Percentiles rank a stretch among this genome's conserved stretches.
Conservation (phyloP, 805 yeast genomes). For the Ogataea chonburiensis region DNA sequence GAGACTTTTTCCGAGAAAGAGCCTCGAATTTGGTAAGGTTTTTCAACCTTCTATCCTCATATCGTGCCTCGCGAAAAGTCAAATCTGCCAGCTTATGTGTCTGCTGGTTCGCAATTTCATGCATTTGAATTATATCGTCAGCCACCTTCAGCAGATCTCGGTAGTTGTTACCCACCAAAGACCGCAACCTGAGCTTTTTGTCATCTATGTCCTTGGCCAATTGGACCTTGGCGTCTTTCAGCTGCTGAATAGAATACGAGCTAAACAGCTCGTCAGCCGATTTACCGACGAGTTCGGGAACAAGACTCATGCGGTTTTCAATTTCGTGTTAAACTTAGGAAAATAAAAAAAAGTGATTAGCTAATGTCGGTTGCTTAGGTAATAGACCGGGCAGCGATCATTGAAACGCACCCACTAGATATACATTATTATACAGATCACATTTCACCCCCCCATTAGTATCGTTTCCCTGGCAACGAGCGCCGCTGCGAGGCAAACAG, state of each 20-base stretch:
- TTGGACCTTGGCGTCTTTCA: constrained; percentile 24
- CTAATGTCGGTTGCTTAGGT: too few relatives aligned
- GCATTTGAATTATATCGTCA: constrained; percentile 37
- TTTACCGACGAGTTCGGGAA: constrained; percentile 13
- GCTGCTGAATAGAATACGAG: constrained; percentile 30
- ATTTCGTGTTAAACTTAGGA: constrained; percentile 15
- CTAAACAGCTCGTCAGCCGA: constrained; percentile 28
- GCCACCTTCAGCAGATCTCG: constrained; percentile 38
- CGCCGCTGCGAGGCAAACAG: constrained; percentile 22
- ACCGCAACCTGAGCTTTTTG: constrained; percentile 29
- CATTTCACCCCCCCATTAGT: constrained; percentile 6
- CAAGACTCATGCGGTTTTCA: constrained; percentile 8
- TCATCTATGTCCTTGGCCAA: constrained; percentile 22
- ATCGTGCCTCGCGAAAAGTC: constrained; percentile 31
- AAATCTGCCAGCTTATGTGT: constrained; percentile 30
- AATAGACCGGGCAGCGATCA: too few relatives aligned
- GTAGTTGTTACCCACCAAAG: constrained; percentile 36
- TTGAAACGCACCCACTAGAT: too few relatives aligned
- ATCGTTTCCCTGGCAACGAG: constrained; percentile 5
- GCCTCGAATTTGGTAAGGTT: constrained; percentile 25
- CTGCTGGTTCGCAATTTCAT: constrained; percentile 26
- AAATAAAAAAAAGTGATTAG: too few relatives aligned
- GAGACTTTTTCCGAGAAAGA: constrained; percentile 4
- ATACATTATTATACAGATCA: constrained; percentile 6
- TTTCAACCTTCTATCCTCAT: constrained; percentile 21